Base-by-base conservation (phyloP, 2,329 filamentous ascomycete species). In the Coniochaeta prunicola region DNA sequence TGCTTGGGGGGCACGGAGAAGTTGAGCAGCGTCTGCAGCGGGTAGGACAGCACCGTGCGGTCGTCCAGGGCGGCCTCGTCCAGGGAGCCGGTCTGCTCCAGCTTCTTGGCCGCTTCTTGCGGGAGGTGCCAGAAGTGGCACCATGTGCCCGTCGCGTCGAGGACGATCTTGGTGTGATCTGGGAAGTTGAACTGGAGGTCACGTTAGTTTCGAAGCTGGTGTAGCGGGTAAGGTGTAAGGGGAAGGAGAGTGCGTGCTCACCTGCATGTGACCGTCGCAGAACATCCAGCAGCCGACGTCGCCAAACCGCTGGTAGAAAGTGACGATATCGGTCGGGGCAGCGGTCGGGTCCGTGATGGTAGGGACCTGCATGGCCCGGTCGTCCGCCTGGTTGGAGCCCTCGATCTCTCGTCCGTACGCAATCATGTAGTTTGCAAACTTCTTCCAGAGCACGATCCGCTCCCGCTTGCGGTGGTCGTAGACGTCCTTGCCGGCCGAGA, bases 271-370 rank as follows among this genome's bases (percentile, higher is more conserved):
- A 2, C 90, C 90, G 69, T 93, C 89, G 59, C 83, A 84, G 67
- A 93, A 93, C 56, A 86, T 85, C 89, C 89, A 92, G 72, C 90
- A 88, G 17, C 89, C 89, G 31, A 92, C 89, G 66, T 90, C 89
- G 48, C 90, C 89, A 61, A 91, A 87, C 54, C 90, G 81, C 74
- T 93, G 90, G 69, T 92, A 93, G 64, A 92, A 92, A 1, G 86
- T 89, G 50, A 92, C 87, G 56, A 92, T 76, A 63, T 86, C 84
- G 38, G 77, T 74, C 38, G 76, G 71, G 33, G 83, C 69, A 67
- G 75, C 76, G 7, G 73, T 70, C 28, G 71, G 68, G 50, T 75
- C 72, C 30, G 73, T 69, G 6, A 69, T 74, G 64, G 65, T 76
- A 63, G 68, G 76, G 65, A 66, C 74, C 70, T 66, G 74, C 64